Base-by-base conservation (phyloP, 352 stramenopile genomes). In the Phytophthora chlamydospora region DNA sequence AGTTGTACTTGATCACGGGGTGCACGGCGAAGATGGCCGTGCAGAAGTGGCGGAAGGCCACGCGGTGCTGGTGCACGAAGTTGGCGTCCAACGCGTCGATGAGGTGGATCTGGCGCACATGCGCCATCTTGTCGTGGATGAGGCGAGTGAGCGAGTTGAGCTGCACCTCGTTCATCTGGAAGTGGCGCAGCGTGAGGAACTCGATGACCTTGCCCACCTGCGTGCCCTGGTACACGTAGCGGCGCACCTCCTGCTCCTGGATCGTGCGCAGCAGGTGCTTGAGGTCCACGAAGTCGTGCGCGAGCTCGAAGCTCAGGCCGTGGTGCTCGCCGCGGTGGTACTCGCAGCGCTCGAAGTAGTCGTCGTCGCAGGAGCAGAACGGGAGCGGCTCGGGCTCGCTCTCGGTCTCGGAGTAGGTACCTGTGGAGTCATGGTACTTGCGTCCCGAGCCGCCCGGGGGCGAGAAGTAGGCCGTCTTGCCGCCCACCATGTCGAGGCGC, bases 181-280 rank as follows among this genome's bases (percentile, higher is more conserved):
- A 84, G 66, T 76, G 70, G 36, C 61, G 54, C 52, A 84, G 61
- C 35, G 72, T 70, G n/a, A 84, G 61, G 58, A 76, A 84, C 66
- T 84, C 75, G 62, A 84, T 82, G 34, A 84, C 69, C 32, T 84
- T 81, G 53, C 75, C 75, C 46, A 84, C 75, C 48, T 82, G 75
- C 14, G 62, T 84, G 56, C 76, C 70, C 50, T 82, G 58, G 60
- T 71, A 84, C 50, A 84, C 73, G 49, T 82, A 84, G 38, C 70
- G 72, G 8, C 70, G 73, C 57, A 76, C 62, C 36, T 84, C 75
- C 48, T 84, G 75, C 42, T 78, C 70, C 42, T 72, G 63, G 58
- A 84, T 80, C 10, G 66, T 78, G 53, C 58, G 70, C 46, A 84
- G 48, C 49, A 84, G 49, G 51, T 82, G 70, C 54, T 77, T 75